Conservation (phyloP, 129 eudicot genomes). For the Erigeron canadensis region DNA sequence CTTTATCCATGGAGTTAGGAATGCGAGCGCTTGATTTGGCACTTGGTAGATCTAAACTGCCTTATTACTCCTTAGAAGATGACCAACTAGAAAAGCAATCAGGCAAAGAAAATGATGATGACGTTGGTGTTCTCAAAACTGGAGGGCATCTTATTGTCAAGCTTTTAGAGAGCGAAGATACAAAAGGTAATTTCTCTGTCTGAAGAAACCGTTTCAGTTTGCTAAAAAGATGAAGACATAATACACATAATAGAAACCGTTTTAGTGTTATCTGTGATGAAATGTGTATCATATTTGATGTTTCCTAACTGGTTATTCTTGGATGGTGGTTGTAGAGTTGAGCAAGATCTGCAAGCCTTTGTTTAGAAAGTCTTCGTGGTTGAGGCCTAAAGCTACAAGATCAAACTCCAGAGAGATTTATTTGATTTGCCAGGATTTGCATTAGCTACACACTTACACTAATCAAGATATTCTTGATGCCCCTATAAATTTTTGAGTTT, state of each 20-base stretch:
- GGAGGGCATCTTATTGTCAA: conserved; percentile 85
- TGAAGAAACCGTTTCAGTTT: not conserved
- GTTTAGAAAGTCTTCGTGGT: conserved; percentile 77
- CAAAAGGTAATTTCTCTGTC: conserved; percentile 50
- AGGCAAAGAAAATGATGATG: conserved; percentile 26
- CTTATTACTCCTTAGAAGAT: conserved; percentile 18
- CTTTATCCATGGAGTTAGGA: conserved; percentile 86
- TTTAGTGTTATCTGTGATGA: conserved; percentile 8
- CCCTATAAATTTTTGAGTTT: too few relatives aligned
- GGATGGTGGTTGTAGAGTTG: conserved; percentile 50
- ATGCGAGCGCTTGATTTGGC: conserved; percentile 90
- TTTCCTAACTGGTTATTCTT: not conserved
- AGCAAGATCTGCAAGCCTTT: conserved; percentile 75
- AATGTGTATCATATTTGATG: not conserved
- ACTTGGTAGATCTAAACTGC: conserved; percentile 48
- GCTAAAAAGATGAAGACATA: not conserved
- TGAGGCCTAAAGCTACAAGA: conserved; percentile 94
- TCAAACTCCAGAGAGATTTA: conserved; percentile 84
- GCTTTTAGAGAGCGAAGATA: conserved; percentile 89
- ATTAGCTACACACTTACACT: conserved; percentile 21
- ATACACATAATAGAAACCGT: not conserved
- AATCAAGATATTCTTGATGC: not conserved
- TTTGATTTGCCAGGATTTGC: conserved; percentile 79
- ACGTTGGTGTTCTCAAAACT: conserved; percentile 45
- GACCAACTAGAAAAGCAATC: conserved; percentile 22